Percentiles rank a stretch among this genome's conserved stretches.
These are phyloP conservation scores for Evernia prunastri DNA, from an alignment of 495 filamentous ascomycete genomes.

Conservation along the genomic window DNA sequence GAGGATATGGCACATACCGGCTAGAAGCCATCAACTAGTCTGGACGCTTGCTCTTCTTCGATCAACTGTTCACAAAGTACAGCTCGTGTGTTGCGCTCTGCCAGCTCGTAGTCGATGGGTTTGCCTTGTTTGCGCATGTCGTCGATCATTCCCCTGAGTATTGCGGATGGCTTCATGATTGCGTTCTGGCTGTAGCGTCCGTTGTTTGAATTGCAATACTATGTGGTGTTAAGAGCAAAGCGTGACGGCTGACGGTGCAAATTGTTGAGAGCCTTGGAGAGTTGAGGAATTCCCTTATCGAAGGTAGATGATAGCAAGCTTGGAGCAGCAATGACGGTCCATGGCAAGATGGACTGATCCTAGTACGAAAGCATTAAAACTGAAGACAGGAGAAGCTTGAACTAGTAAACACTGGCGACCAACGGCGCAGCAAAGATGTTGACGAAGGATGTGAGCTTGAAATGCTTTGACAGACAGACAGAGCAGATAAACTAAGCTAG, in stretches of 20 bases:
- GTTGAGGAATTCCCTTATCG: background rate
- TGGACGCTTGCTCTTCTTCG: background rate
- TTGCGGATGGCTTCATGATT: background rate
- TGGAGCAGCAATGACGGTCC: background rate
- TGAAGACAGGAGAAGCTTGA: background rate
- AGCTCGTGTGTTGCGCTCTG: background rate
- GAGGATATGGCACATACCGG: background rate
- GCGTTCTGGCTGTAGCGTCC: background rate
- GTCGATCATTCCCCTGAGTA: background rate
- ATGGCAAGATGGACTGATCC: background rate
- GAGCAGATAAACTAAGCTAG: too few relatives aligned
- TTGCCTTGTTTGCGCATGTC: background rate
- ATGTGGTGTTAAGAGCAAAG: background rate
- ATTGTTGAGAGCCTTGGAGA: background rate
- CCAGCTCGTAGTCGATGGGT: background rate
- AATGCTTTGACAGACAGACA: too few relatives aligned
- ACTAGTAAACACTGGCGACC: background rate
- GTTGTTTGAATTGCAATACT: background rate
- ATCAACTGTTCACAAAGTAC: background rate
- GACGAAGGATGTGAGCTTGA: background rate
- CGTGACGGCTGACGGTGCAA: background rate
- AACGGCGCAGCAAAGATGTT: background rate
- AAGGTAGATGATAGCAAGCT: background rate
- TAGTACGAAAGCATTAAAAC: background rate
- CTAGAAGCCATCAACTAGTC: background rate